Evolutionary conservation across 768 basidiomycete species (phyloP).

Genomic region (Tulasnella sp.): DNA sequence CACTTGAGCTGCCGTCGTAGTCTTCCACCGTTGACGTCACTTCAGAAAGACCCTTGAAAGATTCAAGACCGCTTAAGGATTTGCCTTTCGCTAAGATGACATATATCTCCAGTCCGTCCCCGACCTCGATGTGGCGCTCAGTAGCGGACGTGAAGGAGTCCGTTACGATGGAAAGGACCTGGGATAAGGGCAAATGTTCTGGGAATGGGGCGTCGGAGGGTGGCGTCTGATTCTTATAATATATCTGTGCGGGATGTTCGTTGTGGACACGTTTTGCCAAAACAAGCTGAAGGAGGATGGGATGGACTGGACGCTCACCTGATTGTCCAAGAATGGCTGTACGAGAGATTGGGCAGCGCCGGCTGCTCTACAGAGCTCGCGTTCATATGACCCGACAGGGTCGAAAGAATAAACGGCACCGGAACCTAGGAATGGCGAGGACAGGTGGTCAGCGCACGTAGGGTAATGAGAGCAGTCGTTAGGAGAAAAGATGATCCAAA

Average conservation of each 20-base stretch:
- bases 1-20: slow-evolving; percentile 4
- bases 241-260: slow-evolving; percentile 47
- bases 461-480: background rate
- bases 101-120: slow-evolving; percentile 89
- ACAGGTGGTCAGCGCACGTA: background rate
- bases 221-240: slow-evolving; percentile 89
- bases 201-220: slow-evolving; percentile 65
- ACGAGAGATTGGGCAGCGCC: slow-evolving; percentile 90
- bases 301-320: slow-evolving; percentile 41
- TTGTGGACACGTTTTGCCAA: background rate
- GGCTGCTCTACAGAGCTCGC: slow-evolving; percentile 91
- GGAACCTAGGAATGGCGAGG: slow-evolving; percentile 44
- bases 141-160: slow-evolving; percentile 97
- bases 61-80: slow-evolving; percentile 44
- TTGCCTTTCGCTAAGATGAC: slow-evolving; percentile 65
- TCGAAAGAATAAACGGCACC: slow-evolving; percentile 99
- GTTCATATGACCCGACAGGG: slow-evolving; percentile 95
- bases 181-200: slow-evolving; percentile 62
- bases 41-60: slow-evolving; percentile 47
- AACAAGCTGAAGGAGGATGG: background rate
- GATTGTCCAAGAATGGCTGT: slow-evolving; percentile 97
- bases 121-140: slow-evolving; percentile 97
- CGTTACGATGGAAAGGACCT: slow-evolving; percentile 76
- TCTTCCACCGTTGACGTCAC: slow-evolving; percentile 40
- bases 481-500: background rate